These are phyloP conservation scores for Jacaranda copaia DNA, from an alignment of 257 asterid species.

Conservation along the genomic window DNA sequence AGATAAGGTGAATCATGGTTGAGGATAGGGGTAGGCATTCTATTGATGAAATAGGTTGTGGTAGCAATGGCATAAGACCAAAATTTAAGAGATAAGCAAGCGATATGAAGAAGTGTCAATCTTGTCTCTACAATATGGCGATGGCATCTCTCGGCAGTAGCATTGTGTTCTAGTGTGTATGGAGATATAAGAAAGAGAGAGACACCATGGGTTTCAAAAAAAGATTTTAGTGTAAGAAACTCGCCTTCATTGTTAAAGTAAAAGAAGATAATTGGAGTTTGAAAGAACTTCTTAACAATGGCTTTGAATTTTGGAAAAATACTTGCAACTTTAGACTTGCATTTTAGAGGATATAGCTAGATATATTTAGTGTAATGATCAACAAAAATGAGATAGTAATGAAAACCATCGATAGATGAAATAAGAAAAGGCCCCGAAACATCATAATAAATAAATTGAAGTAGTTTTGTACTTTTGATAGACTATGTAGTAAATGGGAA, in stretches of 20 bases:
- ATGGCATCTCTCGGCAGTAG: neutral
- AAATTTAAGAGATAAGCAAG: neutral
- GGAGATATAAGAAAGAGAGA: constrained; percentile 22
- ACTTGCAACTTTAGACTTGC: neutral
- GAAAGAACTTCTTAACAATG: neutral
- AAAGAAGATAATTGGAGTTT: neutral
- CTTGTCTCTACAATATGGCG: neutral
- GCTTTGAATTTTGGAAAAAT: too few species aligned
- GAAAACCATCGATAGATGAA: neutral
- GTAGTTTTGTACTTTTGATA: neutral
- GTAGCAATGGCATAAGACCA: neutral
- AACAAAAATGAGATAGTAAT: constrained; percentile 5
- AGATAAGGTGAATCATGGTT: neutral
- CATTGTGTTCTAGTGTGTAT: constrained; percentile 29
- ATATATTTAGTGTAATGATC: neutral
- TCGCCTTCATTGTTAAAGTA: constrained; percentile 32
- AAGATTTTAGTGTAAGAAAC: neutral
- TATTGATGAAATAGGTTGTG: neutral
- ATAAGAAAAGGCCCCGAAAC: constrained; percentile 1
- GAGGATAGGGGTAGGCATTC: neutral
- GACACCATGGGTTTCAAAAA: neutral
- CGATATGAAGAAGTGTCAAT: neutral
- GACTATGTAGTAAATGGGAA: neutral
- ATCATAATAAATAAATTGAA: constrained; percentile 14
- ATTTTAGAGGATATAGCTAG: constrained; percentile 7